Conservation (phyloP, 176 grass and related monocot species). For the Lolium rigidum region DNA sequence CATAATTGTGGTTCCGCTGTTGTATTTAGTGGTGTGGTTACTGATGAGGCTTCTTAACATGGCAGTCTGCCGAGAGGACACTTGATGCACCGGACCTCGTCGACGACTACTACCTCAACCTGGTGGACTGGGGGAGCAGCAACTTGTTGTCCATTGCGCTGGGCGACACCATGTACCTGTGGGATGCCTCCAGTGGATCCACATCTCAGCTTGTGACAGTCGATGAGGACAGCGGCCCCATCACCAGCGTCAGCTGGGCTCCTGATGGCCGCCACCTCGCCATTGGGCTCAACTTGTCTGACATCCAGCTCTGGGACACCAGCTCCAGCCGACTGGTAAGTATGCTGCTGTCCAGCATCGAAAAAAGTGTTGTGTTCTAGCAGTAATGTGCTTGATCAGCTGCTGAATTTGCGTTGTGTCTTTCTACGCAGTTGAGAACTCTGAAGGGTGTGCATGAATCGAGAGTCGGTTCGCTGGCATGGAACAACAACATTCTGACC, state of each 20-base stretch:
- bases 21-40: neutral
- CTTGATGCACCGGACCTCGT: constrained; percentile 47
- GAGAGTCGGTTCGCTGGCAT: constrained; percentile 52
- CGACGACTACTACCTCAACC: constrained; percentile 56
- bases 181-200: constrained; percentile 44
- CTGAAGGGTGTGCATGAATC: constrained; percentile 48
- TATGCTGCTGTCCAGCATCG: neutral
- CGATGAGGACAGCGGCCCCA: constrained; percentile 45
- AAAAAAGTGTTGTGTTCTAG: neutral
- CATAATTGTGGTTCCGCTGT: too few relatives aligned
- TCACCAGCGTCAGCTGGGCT: constrained; percentile 56
- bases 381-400: neutral
- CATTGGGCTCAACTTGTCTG: constrained; percentile 50
- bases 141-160: constrained; percentile 51
- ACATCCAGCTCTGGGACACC: constrained; percentile 54
- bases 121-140: constrained; percentile 54
- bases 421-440: constrained; percentile 50
- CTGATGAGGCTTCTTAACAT: neutral
- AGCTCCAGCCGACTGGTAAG: constrained; percentile 42
- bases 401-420: neutral
- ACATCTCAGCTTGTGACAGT: constrained; percentile 55
- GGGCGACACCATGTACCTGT: constrained; percentile 44
- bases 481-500: constrained; percentile 52
- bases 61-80: constrained; percentile 52
- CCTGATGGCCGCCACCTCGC: constrained; percentile 45